These are phyloP conservation scores for Akanthomyces uredinophilus DNA, from an alignment of 2,329 filamentous ascomycete genomes.

Conservation along the genomic window DNA sequence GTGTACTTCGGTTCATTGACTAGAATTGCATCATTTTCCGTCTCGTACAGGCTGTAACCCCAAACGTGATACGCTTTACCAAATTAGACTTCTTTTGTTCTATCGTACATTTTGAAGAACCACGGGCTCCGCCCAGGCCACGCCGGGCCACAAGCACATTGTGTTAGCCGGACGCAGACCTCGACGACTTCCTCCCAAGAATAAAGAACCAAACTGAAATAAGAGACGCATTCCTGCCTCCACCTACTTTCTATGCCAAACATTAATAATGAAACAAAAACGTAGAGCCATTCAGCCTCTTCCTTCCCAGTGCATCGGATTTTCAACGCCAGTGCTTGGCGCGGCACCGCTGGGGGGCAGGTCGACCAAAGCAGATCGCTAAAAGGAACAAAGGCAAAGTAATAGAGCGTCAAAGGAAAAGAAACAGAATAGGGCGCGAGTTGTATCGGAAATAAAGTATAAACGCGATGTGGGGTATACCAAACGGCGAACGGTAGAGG, in stretches of 20 bases:
- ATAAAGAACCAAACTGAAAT: background rate
- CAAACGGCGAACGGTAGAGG: slow-evolving; percentile 17
- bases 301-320: background rate
- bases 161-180: background rate
- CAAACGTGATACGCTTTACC: background rate
- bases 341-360: background rate
- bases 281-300: background rate
- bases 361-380: background rate
- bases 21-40: background rate
- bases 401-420: background rate
- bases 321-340: slow-evolving; percentile 4
- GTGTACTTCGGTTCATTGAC: background rate
- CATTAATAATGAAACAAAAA: slow-evolving; percentile 12
- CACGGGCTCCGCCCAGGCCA: background rate
- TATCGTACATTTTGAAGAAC: slow-evolving; percentile 5
- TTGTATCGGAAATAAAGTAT: slow-evolving; percentile 1
- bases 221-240: background rate
- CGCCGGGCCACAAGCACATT: background rate
- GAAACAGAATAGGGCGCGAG: background rate
- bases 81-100: background rate
- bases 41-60: background rate
- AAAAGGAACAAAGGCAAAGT: background rate
- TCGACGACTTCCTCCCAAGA: background rate
- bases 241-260: slow-evolving; percentile 12
- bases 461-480: slow-evolving; percentile 24